These are phyloP conservation scores for Zygnema cylindricum DNA, from an alignment of 139 green algal species.

Conservation along the genomic window DNA sequence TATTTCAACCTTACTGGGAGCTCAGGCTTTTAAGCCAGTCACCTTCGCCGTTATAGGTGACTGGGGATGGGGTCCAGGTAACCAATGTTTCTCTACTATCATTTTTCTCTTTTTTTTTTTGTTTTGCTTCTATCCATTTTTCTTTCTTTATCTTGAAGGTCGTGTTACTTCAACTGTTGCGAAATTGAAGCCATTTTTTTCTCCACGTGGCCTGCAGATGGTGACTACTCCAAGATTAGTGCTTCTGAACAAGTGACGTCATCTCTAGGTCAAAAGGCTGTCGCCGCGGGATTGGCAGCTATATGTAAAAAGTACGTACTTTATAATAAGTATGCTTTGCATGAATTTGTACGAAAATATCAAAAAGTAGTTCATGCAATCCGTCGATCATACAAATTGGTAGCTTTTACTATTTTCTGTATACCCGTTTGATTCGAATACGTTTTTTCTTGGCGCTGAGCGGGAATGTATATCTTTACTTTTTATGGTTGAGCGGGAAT, in stretches of 20 bases:
- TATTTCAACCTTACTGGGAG: too few relatives aligned
- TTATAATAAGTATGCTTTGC: too few relatives aligned
- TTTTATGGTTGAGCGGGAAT: neutral
- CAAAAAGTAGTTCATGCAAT: too few relatives aligned
- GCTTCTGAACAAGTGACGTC: neutral
- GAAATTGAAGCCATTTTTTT: neutral
- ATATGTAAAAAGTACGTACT: neutral
- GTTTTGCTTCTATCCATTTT: neutral
- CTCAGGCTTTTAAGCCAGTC: neutral
- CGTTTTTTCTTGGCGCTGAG: neutral
- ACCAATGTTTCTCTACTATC: neutral
- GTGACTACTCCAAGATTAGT: neutral
- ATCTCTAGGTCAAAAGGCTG: neutral
- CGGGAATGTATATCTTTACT: neutral
- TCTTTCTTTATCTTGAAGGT: neutral
- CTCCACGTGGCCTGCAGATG: neutral
- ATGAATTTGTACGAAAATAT: too few relatives aligned
- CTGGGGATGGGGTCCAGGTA: constrained; percentile 19
- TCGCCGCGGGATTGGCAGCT: neutral
- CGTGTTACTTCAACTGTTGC: neutral
- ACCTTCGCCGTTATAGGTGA: constrained; percentile 9
- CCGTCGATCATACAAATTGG: neutral
- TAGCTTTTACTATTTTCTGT: neutral
- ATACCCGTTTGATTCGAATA: neutral
- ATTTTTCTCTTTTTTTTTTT: neutral